Evolutionary conservation across 345 rosid species (phyloP), one percentile per base, ranked within the genome.

Genomic region (Hirschfeldia incana): DNA sequence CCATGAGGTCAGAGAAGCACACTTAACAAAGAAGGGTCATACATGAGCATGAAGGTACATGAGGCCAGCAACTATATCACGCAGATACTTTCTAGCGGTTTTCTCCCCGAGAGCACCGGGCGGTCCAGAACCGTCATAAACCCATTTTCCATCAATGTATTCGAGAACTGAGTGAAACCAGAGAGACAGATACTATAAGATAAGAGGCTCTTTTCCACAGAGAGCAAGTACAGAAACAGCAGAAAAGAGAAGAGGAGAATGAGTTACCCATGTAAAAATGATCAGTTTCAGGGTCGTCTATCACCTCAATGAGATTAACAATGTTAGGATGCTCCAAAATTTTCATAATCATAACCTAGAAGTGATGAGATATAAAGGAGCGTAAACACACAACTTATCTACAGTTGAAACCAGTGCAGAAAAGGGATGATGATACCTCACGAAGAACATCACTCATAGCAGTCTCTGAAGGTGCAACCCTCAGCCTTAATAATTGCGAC

Each of bases 391-490:
- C 6, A 68, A 60, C 36, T 46, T 67, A 6, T 32, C 11, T 28
- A 28, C 36, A 32, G 66, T 11, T 11, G 42, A 67, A 66, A 51
- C 69, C 57, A 61, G 36, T 13, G 55, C 12, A 53, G 21, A 70
- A 8, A 37, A 70, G 2, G 15, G 53, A 16, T n/a, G 17, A 55
- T 12, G 61, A 57, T 89, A 95, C 99, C 93, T 95, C 98, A 34
- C 99, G 92, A 76, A 88, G 88, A 75, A 95, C 99, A 84, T 95
- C 99, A 30, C 88, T 86, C 99, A 95, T 95, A 77, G 99, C 98
- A 60, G 97, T 95, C 88, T 95, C 99, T 49, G 97, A 95, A 78
- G 99, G 99, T 74, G 90, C 93, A 80, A 95, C 99, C 17, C 97
- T 89, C 83, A 86, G 82, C 87, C 90, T 93, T 74, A 83, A 78